A percentile compares a stretch with the other conserved stretches of the same genome.
These are phyloP conservation scores for Fusarium ramigenum DNA, from an alignment of 2,329 filamentous ascomycete species.

Conservation along the genomic window DNA sequence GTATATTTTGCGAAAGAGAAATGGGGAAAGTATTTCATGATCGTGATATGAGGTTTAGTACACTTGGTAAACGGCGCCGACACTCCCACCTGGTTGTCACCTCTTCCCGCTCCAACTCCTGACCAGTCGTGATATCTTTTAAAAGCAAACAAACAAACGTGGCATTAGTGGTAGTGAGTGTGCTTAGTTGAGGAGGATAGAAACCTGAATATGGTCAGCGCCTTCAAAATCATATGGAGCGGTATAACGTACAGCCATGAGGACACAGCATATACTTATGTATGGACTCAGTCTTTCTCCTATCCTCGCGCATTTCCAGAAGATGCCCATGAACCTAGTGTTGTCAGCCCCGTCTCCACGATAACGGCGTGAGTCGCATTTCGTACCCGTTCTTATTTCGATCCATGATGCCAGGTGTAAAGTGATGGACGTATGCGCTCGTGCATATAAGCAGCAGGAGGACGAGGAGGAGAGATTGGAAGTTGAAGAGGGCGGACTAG, in stretches of 20 bases:
- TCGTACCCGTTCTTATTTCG: slow-evolving; percentile 88
- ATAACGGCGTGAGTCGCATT: neutral
- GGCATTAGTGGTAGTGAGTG: slow-evolving; percentile 9
- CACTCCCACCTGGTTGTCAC: slow-evolving; percentile 1
- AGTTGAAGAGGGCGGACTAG: slow-evolving; percentile 97
- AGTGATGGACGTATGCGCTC: slow-evolving; percentile 89
- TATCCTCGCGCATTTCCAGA: slow-evolving; percentile 95
- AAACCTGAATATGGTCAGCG: slow-evolving; percentile 41
- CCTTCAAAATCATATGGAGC: neutral
- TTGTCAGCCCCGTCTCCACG: slow-evolving; percentile 17
- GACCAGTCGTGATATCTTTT: slow-evolving; percentile 35
- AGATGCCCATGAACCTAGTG: slow-evolving; percentile 78
- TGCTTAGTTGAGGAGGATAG: slow-evolving; percentile 51
- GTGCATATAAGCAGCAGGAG: slow-evolving; percentile 96
- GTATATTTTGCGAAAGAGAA: slow-evolving; percentile 6
- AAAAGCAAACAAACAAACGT: slow-evolving; percentile 21
- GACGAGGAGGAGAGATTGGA: slow-evolving; percentile 94
- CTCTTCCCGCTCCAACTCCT: slow-evolving; percentile 29
- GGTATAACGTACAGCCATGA: slow-evolving; percentile 80
- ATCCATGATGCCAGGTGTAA: slow-evolving; percentile 90
- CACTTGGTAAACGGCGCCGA: slow-evolving; percentile 14
- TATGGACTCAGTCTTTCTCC: slow-evolving; percentile 95
- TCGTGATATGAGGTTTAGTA: slow-evolving; percentile 14
- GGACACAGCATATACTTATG: slow-evolving; percentile 89
- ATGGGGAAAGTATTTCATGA: slow-evolving; percentile 14